Conservation (phyloP, 257 asterid species). For the Vinca minor region DNA sequence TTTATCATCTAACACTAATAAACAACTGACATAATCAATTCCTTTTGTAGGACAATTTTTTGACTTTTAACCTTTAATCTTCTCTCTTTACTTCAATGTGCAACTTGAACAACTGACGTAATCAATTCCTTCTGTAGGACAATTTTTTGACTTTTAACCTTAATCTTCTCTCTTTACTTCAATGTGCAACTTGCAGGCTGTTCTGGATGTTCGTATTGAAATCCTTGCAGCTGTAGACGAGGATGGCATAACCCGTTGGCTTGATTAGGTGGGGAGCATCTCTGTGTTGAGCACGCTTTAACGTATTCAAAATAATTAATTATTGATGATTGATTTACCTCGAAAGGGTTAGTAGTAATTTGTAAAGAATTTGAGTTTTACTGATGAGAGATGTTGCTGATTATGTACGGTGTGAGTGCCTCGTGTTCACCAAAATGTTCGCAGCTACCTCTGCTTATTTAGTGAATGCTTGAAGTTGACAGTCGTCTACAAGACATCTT, state of each 20-base stretch:
- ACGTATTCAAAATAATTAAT: slow-evolving; percentile 12
- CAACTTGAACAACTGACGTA: too few relatives aligned
- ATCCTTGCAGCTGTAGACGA: slow-evolving; percentile 86
- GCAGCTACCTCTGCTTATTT: too few relatives aligned
- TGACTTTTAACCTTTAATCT: background rate
- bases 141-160: background rate
- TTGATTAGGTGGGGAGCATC: slow-evolving; percentile 42
- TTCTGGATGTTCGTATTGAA: slow-evolving; percentile 76
- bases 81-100: background rate
- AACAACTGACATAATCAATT: background rate
- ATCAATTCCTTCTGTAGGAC: too few relatives aligned
- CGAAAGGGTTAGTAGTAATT: slow-evolving; percentile 11
- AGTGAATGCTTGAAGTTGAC: too few relatives aligned
- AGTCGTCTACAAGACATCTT: too few relatives aligned
- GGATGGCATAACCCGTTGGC: slow-evolving; percentile 97
- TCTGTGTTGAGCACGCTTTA: background rate
- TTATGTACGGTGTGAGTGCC: too few relatives aligned
- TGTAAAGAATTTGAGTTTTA: slow-evolving; percentile 24
- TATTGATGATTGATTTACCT: slow-evolving; percentile 21
- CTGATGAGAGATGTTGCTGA: too few relatives aligned
- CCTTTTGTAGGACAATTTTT: too few relatives aligned
- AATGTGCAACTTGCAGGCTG: slow-evolving; percentile 48
- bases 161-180: background rate
- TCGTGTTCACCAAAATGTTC: too few relatives aligned
- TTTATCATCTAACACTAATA: background rate